These are phyloP conservation scores for Catharanthus roseus DNA, from an alignment of 257 asterid genomes.

Conservation along the genomic window DNA sequence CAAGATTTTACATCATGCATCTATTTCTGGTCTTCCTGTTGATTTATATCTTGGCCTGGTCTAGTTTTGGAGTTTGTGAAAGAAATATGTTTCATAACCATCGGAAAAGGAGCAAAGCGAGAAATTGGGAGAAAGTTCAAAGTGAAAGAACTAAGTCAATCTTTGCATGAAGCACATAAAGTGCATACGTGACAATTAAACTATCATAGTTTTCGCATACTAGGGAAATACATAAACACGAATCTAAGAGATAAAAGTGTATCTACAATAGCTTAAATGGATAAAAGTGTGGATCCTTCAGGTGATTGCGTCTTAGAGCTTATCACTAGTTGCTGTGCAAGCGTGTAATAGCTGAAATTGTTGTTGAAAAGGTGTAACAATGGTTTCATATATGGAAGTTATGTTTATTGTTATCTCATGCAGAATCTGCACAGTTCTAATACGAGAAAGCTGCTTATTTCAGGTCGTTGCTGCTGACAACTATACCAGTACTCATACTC, in stretches of 20 bases:
- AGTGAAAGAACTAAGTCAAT: neutral
- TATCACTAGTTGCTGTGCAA: no score
- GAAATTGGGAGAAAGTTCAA: no score
- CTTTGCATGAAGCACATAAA: neutral
- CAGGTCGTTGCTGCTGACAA: conserved; percentile 74
- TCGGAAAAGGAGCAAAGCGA: neutral
- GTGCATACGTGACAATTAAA: neutral
- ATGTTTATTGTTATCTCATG: no score
- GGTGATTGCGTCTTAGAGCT: no score
- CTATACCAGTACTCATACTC: conserved; percentile 63
- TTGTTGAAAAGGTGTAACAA: no score
- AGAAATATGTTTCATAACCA: neutral
- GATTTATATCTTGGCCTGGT: neutral
- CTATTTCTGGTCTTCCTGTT: neutral
- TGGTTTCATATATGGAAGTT: neutral
- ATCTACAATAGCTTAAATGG: no score
- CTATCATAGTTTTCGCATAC: neutral
- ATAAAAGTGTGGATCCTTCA: no score
- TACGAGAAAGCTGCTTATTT: neutral
- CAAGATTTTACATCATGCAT: neutral
- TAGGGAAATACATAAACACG: neutral
- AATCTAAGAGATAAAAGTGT: neutral
- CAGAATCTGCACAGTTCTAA: no score
- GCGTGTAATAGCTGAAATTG: no score
- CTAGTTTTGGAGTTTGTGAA: neutral